A percentile compares a stretch with the other conserved stretches of the same genome.
Conservation (phyloP, 2,329 filamentous ascomycete species). For the Pseudopyricularia javanii region DNA sequence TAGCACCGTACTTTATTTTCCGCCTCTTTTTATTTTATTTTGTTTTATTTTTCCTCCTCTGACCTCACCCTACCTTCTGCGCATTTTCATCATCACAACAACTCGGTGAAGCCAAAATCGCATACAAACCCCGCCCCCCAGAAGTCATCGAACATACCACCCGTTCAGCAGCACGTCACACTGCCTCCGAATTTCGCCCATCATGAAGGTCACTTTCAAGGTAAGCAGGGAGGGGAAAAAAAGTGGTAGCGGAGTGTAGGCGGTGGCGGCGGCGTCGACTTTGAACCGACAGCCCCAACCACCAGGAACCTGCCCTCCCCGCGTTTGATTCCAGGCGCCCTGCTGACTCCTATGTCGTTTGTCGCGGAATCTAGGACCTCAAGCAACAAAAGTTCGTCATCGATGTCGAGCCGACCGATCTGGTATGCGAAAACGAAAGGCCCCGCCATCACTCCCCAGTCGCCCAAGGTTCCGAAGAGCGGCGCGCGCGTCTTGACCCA, state of each 20-base stretch:
- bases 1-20: not conserved
- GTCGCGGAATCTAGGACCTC: slow-evolving; percentile 56
- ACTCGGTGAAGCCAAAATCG: not conserved
- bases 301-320: not conserved
- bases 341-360: slow-evolving; percentile 7
- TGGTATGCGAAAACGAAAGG: slow-evolving; percentile 49
- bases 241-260: no score
- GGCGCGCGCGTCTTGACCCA: slow-evolving; percentile 7
- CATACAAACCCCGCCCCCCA: not conserved
- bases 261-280: no score
- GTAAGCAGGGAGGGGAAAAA: slow-evolving; percentile 24
- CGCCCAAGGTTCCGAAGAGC: slow-evolving; percentile 8
- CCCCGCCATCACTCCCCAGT: slow-evolving; percentile 6
- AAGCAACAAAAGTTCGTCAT: slow-evolving; percentile 98
- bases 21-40: not conserved
- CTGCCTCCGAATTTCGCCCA: slow-evolving; percentile 20
- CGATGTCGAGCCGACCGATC: slow-evolving; percentile 85
- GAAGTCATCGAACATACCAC: not conserved
- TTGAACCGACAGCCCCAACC: not conserved
- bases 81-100: no score
- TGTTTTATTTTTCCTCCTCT: not conserved
- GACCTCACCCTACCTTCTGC: not conserved
- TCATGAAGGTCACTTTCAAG: slow-evolving; percentile 59
- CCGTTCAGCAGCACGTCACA: not conserved
- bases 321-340: no score